Evolutionary conservation across 129 eudicot species (phyloP).

Genomic region (Deinandra increscens): DNA sequence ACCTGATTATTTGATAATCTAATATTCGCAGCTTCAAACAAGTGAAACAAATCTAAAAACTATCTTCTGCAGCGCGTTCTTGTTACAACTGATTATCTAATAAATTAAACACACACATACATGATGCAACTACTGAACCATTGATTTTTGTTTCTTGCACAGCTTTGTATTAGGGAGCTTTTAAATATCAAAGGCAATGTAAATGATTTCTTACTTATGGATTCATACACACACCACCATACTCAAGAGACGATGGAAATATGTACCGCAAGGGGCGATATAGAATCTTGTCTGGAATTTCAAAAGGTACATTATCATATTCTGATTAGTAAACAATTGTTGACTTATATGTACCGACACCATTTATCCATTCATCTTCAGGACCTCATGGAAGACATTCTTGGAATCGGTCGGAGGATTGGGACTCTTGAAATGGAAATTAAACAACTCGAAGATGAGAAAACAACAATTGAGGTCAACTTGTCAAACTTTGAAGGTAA

Average conservation of each 20-base stretch:
- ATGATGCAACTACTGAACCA: not conserved
- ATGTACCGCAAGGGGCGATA: not conserved
- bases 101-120: not conserved
- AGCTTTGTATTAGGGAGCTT: slow-evolving; percentile 41
- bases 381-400: slow-evolving; percentile 41
- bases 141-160: not conserved
- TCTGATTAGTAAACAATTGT: not conserved
- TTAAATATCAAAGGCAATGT: slow-evolving; percentile 16
- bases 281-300: not conserved
- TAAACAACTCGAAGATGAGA: not conserved
- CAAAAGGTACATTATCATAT: slow-evolving; percentile 29
- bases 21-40: too few species aligned
- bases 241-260: slow-evolving; percentile 22
- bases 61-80: not conserved
- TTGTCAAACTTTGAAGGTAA: slow-evolving; percentile 44
- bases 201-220: slow-evolving; percentile 9
- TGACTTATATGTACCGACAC: slow-evolving; percentile 11
- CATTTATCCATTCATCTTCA: slow-evolving; percentile 24
- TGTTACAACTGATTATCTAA: not conserved
- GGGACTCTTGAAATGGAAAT: slow-evolving; percentile 31
- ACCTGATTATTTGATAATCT: not conserved
- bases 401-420: slow-evolving; percentile 15
- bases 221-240: slow-evolving; percentile 25
- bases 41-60: not conserved
- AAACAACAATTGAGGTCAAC: slow-evolving; percentile 17